Conservation (phyloP, 768 basidiomycete species). For the Gyrodon lividus region DNA sequence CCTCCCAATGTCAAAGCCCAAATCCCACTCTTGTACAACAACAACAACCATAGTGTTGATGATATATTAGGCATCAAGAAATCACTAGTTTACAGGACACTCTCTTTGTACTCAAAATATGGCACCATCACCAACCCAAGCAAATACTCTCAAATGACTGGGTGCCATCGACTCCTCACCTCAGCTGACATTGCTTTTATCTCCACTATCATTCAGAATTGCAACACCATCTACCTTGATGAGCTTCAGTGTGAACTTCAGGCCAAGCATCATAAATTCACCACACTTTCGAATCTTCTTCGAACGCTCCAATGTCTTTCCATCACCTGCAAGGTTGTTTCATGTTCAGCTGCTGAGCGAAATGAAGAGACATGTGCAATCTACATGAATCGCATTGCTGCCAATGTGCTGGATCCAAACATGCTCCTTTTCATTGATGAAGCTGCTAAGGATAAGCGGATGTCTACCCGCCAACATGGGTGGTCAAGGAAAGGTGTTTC, state of each 20-base stretch:
- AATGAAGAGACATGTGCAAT: conserved; percentile 3
- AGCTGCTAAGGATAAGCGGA: conserved; percentile 7
- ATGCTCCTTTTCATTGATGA: conserved; percentile 28
- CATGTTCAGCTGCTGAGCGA: conserved; percentile 8
- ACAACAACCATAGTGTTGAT: no score
- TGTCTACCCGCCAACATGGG: background rate
- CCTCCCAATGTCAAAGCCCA: no score
- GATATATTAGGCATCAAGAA: background rate
- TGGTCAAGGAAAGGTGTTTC: no score
- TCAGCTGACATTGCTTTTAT: background rate
- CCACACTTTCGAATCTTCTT: conserved; percentile 3
- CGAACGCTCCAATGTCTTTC: background rate
- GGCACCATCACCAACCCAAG: background rate
- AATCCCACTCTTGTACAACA: no score
- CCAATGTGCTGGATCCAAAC: conserved; percentile 11
- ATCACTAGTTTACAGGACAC: background rate
- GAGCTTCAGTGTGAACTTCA: background rate
- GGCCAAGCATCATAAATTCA: background rate
- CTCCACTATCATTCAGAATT: background rate
- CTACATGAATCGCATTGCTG: conserved; percentile 14
- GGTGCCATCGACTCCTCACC: background rate
- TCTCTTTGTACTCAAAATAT: background rate
- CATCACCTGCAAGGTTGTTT: conserved; percentile 9
- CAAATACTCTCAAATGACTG: no score
- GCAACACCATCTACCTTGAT: no score